Conservation (phyloP, 352 stramenopile species). For the Lagenidium sp. region DNA sequence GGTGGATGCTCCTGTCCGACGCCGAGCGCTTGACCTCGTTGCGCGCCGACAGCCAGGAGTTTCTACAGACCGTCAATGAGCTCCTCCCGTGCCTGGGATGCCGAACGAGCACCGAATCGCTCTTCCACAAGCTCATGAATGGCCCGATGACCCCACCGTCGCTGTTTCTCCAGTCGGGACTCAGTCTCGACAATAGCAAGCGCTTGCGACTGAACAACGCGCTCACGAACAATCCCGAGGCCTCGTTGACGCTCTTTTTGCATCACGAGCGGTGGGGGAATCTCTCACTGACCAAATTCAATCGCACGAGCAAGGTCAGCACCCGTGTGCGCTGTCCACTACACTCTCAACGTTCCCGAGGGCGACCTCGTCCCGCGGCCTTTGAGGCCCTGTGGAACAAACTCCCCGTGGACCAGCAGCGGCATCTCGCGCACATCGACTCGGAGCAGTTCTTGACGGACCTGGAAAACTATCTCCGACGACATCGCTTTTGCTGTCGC, state of each 20-base stretch:
- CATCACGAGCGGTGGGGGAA: slow-evolving; percentile 68
- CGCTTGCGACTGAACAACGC: slow-evolving; percentile 59
- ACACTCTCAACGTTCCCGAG: slow-evolving; percentile 67
- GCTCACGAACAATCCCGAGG: slow-evolving; percentile 56
- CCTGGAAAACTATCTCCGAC: slow-evolving; percentile 73
- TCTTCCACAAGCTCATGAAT: slow-evolving; percentile 62
- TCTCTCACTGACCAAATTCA: slow-evolving; percentile 40
- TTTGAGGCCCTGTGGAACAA: slow-evolving; percentile 79
- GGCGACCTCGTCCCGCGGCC: slow-evolving; percentile 54
- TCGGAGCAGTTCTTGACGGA: slow-evolving; percentile 84
- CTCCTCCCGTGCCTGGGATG: slow-evolving; percentile 70
- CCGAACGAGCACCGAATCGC: slow-evolving; percentile 64
- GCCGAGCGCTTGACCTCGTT: slow-evolving; percentile 59
- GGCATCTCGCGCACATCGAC: slow-evolving; percentile 77
- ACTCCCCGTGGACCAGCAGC: slow-evolving; percentile 66
- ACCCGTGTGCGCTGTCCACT: slow-evolving; percentile 56
- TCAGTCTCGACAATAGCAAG: slow-evolving; percentile 46
- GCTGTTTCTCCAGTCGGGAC: slow-evolving; percentile 35
- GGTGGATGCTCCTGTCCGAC: slow-evolving; percentile 75
- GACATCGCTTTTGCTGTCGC: slow-evolving; percentile 81
- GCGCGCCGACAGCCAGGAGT: slow-evolving; percentile 50
- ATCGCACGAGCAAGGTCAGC: slow-evolving; percentile 18
- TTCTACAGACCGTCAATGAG: slow-evolving; percentile 62
- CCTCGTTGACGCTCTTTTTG: slow-evolving; percentile 62
- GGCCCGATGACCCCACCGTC: slow-evolving; percentile 23